Evolutionary conservation across 2,329 filamentous ascomycete species (phyloP).

Genomic region (Penicillium italicum): DNA sequence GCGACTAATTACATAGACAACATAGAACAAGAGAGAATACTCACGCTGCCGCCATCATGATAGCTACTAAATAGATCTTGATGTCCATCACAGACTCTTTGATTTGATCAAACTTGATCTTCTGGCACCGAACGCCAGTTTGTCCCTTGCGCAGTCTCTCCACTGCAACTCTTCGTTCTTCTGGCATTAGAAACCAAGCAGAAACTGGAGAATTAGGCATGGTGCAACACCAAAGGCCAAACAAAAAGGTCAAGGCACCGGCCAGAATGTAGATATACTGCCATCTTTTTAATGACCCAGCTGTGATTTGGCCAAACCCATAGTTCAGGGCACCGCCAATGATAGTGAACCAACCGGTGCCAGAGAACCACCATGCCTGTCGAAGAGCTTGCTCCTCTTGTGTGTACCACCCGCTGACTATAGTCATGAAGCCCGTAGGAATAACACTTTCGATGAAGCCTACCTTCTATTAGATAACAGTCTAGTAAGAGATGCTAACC

Average conservation of each 20-base stretch:
- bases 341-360: constrained; percentile 56
- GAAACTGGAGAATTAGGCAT: constrained; percentile 63
- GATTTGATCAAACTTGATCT: constrained; percentile 59
- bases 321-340: constrained; percentile 64
- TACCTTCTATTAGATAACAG: constrained; percentile 9
- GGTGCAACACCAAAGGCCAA: constrained; percentile 62
- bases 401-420: constrained; percentile 61
- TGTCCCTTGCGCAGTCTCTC: constrained; percentile 61
- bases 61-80: constrained; percentile 61
- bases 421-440: constrained; percentile 64
- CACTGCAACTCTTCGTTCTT: constrained; percentile 62
- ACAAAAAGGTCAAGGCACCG: constrained; percentile 60
- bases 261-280: constrained; percentile 69
- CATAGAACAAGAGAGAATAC: constrained; percentile 16
- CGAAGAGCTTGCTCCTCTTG: constrained; percentile 62
- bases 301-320: constrained; percentile 61
- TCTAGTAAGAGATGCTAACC: rapidly evolving
- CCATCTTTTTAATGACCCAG: constrained; percentile 57
- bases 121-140: constrained; percentile 60
- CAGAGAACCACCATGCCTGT: constrained; percentile 66
- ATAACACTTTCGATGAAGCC: constrained; percentile 61
- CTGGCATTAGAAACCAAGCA: constrained; percentile 64
- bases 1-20: neutral
- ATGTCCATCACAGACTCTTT: constrained; percentile 56
- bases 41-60: constrained; percentile 66